phyloP scores from a whole-genome alignment of 169 alveolate genomes.

The Plasmodium inui region DNA sequence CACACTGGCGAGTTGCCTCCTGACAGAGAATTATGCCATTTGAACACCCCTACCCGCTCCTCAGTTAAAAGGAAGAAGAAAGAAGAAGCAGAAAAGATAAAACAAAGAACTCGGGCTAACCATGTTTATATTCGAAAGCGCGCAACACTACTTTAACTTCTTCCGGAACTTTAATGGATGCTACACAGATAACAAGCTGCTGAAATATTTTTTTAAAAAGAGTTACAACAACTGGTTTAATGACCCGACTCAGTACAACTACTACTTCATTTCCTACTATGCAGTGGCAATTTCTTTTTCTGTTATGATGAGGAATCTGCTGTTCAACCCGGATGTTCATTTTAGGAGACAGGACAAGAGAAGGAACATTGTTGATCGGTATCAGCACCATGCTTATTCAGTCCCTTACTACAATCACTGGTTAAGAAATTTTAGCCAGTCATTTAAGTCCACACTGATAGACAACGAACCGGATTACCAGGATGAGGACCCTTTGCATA shows the following conservation, averaged over 20 bases:
- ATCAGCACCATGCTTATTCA: conserved; percentile 83
- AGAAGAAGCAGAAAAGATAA: no score
- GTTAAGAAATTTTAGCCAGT: conserved; percentile 80
- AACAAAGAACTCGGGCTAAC: neutral
- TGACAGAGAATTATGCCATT: neutral
- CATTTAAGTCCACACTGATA: conserved; percentile 80
- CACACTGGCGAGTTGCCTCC: neutral
- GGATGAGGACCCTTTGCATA: conserved; percentile 78
- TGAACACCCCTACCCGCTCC: neutral
- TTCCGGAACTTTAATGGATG: conserved; percentile 76
- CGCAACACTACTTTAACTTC: conserved; percentile 63
- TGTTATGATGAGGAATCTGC: conserved; percentile 42
- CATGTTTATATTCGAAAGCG: conserved; percentile 73
- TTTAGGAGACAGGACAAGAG: conserved; percentile 77
- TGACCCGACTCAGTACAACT: conserved; percentile 86
- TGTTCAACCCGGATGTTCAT: conserved; percentile 76
- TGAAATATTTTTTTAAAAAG: conserved; percentile 82
- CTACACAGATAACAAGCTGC: conserved; percentile 83
- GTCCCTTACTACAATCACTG: conserved; percentile 83
- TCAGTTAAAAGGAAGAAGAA: no score
- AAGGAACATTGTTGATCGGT: conserved; percentile 79
- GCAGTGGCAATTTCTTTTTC: conserved; percentile 56
- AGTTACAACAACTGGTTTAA: conserved; percentile 85
- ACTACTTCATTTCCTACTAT: conserved; percentile 80
- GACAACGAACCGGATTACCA: conserved; percentile 87